Base-by-base conservation (phyloP, 2,329 filamentous ascomycete genomes). In the Arthrobotrys sphaeroides region DNA sequence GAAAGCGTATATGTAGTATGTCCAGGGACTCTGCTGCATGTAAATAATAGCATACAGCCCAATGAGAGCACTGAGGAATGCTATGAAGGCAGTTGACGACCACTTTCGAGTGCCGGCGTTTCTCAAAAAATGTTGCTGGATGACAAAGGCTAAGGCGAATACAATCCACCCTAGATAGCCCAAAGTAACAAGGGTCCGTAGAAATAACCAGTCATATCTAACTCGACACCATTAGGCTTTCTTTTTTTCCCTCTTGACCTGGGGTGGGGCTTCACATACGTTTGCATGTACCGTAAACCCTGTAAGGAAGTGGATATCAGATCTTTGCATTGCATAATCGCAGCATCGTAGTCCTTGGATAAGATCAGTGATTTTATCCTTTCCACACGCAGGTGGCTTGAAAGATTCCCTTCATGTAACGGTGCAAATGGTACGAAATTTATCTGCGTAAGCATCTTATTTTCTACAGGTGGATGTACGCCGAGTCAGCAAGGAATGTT, bases 141-240 rank as follows among this genome's bases (percentile, higher is more conserved):
- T 86, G 53, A 98, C 93, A 0, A 91, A 96, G 0, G 93, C 95
- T 59, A 96, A 85, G 1, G 94, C 93, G 82, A 94, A 99, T 0
- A 91, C 90, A 81, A 98, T 96, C 94, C 94, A 99, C 18, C 95
- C 95, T 5, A 98, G 84, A 80, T 98, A 99, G 16, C 95, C 95
- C 10, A 91, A 81, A 1, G 95, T 97, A 73, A 99, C 91, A 57
- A 99, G 86, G 1, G 92, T 91, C 74, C 95, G 88, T 36, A 99
- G 84, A 83, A 99, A 99, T 1, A 99, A 86, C 95, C 95, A 99
- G 84, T 99, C 95, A 80, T 99, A 99, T 40, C 75, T 78, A 45
- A n/a, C n/a, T n/a, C n/a, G n/a, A n/a, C n/a, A n/a, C n/a, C n/a
- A n/a, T n/a, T n/a, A n/a, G n/a, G n/a, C n/a, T n/a, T n/a, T n/a